Base-by-base conservation (phyloP, 192 early-diverging fungal genomes). In the Chytriomyces sp. region DNA sequence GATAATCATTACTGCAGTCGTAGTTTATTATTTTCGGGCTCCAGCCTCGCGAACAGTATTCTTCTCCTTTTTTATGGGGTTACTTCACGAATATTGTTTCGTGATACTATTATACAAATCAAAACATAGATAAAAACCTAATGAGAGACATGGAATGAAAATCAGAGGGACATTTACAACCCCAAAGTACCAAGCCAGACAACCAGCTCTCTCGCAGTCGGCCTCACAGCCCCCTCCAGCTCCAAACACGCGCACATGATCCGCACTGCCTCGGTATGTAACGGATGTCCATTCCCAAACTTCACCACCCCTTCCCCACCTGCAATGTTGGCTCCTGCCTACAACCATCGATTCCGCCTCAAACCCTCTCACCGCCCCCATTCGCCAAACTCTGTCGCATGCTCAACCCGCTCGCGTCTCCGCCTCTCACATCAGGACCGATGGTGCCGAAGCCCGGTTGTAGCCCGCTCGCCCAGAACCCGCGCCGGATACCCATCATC, bases 391-490 rank as follows among this genome's bases (percentile, higher is more conserved):
- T 34, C 60, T 49, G n/a, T 26, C 63, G 19, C 61, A 67, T 60
- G 32, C 71, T 59, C 5, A 49, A 19, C 30, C 63, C 58, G 22
- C 79, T 78, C 59, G 37, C 25, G 3, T 26, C 17, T 2, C 44
- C 22, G 44, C 17, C 14, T 14, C 44, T n/a, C 31, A 73, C 62
- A 2, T 75, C 64, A 14, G 76, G 76, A 5, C 76, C 76, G 30
- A 8, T 30, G 14, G 59, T 30, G 31, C 76, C 63, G 17, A 74
- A n/a, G 25, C 76, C 76, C 25, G 75, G 38, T 60, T 86, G 84
- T 54, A 84, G 44, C 31, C 80, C 82, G 56, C 52, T 59, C 68
- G 70, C 80, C 78, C 84, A 86, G 52, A 86, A 86, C 14, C 84
- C 84, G 6, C 67, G 40, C 54, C 59, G 52, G 58, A 80, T 80